Base-by-base conservation (phyloP, 768 basidiomycete species). In the Hericium alpestre region DNA sequence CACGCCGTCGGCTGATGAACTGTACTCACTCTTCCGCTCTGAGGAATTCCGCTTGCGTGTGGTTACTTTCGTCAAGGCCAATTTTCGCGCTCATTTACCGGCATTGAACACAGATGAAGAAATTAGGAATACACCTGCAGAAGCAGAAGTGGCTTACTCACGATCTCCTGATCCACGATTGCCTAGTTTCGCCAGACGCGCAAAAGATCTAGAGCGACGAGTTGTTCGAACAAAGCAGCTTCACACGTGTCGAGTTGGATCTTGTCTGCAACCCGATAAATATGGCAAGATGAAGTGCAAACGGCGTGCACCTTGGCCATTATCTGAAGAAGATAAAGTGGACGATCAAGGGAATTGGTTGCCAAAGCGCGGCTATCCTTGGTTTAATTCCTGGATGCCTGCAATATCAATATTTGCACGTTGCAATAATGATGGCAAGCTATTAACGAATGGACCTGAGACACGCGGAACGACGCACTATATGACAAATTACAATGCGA, bases 351-450 rank as follows among this genome's bases (percentile, higher is more conserved):
- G 68, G 5, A 32, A 60, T 13, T 67, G 65, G 62, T 54, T 39
- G 0, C 49, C 55, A 7, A 59, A 62, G 18, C 53, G 64, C 1
- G 1, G 27, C 12, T 65, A 56, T 43, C 54, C 46, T 0, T 63
- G 53, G 40, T 4, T 68, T 13, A 69, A 69, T 48, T 53, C 7
- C 3, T 67, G 60, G 65, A 65, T 64, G 10, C 73, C n/a, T n/a
- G n/a, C n/a, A n/a, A n/a, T n/a, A n/a, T n/a, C n/a, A n/a, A n/a
- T n/a, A n/a, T n/a, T n/a, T n/a, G n/a, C n/a, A n/a, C n/a, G n/a
- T n/a, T 74, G 71, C 56, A 79, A 80, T 56, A 70, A 77, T 53
- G 73, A 80, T 55, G 50, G 50, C 0, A 79, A 79, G 51, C 56
- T 79, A 0, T 22, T 78, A 0, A 74, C 71, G 0, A 72, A 71